Evolutionary conservation across 164 flowering plant species (phyloP), one percentile per base, ranked within the genome.

Genomic region (Berberis thunbergii): DNA sequence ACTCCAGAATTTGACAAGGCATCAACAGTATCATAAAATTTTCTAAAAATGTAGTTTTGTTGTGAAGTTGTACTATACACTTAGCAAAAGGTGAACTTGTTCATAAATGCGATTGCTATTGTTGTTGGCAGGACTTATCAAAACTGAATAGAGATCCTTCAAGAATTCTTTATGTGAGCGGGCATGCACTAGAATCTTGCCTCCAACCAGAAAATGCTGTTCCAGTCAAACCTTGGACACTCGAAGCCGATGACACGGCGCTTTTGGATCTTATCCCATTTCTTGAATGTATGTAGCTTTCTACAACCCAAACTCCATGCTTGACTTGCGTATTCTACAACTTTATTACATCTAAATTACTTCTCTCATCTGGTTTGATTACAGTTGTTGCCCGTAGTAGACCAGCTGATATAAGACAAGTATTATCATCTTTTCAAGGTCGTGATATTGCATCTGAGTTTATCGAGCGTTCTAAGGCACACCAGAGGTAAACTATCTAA

Each of bases 241-340:
- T 77, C 44, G 97, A 92, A 63, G 13, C 66, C n/a, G 84, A 84
- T 57, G 98, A 90, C 65, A 90, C 97, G 2, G 67, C 82, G 60
- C 92, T 90, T 63, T 9, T 90, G 69, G 97, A 90, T 81, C 85
- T 90, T 45, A 86, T 90, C 65, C 97, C 97, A 57, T 88, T 90
- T 65, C 94, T 90, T 55, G 96, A 88, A 65, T 90, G 97, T 90
- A 76, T 79, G 93, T 64, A n/a, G 38, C 4, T 12, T 61, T 0
- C 60, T 55, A n/a, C 5, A 39, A 26, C 0, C 26, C 26, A 26
- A 26, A 26, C 26, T 26, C 26, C 26, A 26, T 0, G 26, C 26
- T 26, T 26, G 26, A 26, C 26, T 62, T 46, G 46, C 11, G 2
- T 42, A 3, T 38, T 44, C 44, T 3, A 26, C 45, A 43, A 48